Conservation (phyloP, 2,329 filamentous ascomycete genomes). For the Neofusicoccum umdonicola region DNA sequence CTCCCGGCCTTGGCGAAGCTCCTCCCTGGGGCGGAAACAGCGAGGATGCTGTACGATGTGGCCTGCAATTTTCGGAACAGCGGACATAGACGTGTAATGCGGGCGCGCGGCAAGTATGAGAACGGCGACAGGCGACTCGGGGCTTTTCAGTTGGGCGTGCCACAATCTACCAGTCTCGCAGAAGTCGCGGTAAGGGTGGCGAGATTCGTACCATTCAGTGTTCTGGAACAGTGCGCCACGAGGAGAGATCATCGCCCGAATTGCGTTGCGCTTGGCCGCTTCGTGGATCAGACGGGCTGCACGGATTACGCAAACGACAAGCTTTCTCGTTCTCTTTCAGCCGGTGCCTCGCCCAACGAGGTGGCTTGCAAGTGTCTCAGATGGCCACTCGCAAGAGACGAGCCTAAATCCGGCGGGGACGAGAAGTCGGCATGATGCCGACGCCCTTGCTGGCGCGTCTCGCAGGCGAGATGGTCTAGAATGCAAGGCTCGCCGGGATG, state of each 20-base stretch:
- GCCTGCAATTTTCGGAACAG: too few relatives aligned
- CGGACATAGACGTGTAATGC: too few relatives aligned
- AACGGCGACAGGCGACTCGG: too few relatives aligned
- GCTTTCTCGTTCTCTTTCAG: slow-evolving; percentile 5
- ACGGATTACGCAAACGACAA: slow-evolving; percentile 3
- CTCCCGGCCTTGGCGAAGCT: background rate
- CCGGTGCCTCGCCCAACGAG: too few relatives aligned
- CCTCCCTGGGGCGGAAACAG: too few relatives aligned
- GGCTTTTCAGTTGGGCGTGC: too few relatives aligned
- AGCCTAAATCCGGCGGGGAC: background rate
- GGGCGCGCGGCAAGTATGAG: too few relatives aligned
- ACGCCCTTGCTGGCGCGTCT: background rate
- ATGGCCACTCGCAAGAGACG: background rate
- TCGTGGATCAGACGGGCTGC: background rate
- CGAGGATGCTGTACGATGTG: too few relatives aligned
- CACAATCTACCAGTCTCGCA: too few relatives aligned
- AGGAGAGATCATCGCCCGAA: background rate
- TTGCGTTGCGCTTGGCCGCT: background rate
- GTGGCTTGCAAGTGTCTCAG: background rate
- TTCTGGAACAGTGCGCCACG: background rate
- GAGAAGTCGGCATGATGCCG: background rate
- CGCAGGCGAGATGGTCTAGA: background rate
- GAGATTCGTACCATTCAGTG: too few relatives aligned
- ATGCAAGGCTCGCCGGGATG: background rate
- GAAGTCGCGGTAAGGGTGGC: too few relatives aligned